Percentiles rank a stretch among this genome's conserved stretches.
These are phyloP conservation scores for Claviceps sp. DNA, from an alignment of 2,329 filamentous ascomycete species.

Conservation along the genomic window DNA sequence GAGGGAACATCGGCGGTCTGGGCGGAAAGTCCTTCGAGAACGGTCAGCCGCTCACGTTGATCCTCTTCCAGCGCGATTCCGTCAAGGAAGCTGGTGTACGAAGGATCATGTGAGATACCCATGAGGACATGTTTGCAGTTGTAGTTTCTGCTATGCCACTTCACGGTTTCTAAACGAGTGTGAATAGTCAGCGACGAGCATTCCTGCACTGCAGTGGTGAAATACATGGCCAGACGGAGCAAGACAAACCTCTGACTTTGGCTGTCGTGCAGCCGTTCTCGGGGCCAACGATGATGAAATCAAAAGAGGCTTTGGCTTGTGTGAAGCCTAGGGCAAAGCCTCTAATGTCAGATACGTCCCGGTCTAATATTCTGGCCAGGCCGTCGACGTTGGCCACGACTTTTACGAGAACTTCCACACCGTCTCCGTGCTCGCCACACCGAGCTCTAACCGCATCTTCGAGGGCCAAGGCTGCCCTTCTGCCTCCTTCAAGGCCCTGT, in stretches of 20 bases:
- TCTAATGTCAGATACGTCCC: slow-evolving; percentile 34
- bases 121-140: slow-evolving; percentile 50
- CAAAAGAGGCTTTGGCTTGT: slow-evolving; percentile 43
- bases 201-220: too few relatives aligned
- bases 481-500: slow-evolving; percentile 42
- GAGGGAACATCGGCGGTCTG: slow-evolving; percentile 31
- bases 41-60: slow-evolving; percentile 30
- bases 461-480: slow-evolving; percentile 36
- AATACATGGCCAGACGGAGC: not conserved
- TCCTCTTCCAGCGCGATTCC: slow-evolving; percentile 34
- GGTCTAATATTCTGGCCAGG: slow-evolving; percentile 35
- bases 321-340: slow-evolving; percentile 49
- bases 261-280: slow-evolving; percentile 45
- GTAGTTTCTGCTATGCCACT: slow-evolving; percentile 44
- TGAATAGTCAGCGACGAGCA: not conserved
- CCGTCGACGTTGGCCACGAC: slow-evolving; percentile 41
- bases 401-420: slow-evolving; percentile 42
- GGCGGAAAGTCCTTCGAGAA: slow-evolving; percentile 41
- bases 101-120: slow-evolving; percentile 48
- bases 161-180: slow-evolving; percentile 28
- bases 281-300: slow-evolving; percentile 50
- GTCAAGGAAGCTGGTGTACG: slow-evolving; percentile 46
- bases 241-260: slow-evolving; percentile 42
- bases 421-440: slow-evolving; percentile 28
- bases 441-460: slow-evolving; percentile 33